phyloP scores from a whole-genome alignment of 306 rosid species.

The Fragaria ananassa region DNA sequence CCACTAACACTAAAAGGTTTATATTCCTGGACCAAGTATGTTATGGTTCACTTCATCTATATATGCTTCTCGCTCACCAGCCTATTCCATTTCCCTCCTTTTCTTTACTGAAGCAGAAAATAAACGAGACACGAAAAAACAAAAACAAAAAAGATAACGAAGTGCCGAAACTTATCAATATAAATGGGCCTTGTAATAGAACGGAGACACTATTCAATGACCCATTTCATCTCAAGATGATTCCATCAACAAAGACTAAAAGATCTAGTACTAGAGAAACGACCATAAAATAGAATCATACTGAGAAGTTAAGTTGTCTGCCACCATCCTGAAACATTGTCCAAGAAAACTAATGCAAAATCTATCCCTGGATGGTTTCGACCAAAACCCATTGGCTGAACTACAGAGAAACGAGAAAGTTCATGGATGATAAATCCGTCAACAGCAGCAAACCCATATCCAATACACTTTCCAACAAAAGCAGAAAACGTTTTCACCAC shows the following conservation, averaged over 20 bases:
- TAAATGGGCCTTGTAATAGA: background rate
- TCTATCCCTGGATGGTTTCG: background rate
- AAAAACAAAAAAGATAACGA: background rate
- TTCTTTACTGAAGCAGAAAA: background rate
- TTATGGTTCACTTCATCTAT: background rate
- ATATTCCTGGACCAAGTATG: background rate
- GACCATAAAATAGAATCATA: background rate
- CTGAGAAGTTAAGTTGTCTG: background rate
- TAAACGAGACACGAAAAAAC: background rate
- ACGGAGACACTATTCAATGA: background rate
- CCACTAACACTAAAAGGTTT: background rate
- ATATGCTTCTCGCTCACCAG: background rate
- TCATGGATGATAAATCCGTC: conserved; percentile 39
- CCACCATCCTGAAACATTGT: background rate
- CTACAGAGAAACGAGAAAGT: conserved; percentile 23
- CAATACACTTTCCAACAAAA: conserved; percentile 35
- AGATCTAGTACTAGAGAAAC: background rate
- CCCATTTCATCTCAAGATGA: background rate
- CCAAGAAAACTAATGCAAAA: conserved; percentile 6
- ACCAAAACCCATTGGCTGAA: conserved; percentile 17
- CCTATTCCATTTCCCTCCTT: background rate
- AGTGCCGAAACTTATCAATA: background rate
- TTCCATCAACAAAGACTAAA: background rate
- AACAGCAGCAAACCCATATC: conserved; percentile 38
- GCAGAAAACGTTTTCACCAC: conserved; percentile 40